Base-by-base conservation (phyloP, 2,329 filamentous ascomycete genomes). In the Trichoderma simmonsii region DNA sequence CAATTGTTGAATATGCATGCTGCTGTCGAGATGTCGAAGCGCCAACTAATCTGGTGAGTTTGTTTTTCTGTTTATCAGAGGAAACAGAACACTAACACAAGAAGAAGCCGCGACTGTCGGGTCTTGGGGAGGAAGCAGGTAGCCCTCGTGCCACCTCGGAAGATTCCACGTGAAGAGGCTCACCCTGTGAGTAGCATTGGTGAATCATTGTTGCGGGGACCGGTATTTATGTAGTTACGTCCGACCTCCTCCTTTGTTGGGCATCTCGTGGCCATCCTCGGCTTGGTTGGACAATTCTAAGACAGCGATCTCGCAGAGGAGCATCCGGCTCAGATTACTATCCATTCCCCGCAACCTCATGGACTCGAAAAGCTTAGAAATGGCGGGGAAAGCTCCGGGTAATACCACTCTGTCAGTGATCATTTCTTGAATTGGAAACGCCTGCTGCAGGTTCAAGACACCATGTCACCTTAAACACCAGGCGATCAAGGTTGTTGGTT, bases 401-500 rank as follows among this genome's bases (percentile, higher is more conserved):
- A 67, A 67, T 71, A 62, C 63, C 30, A 71, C 39, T 34, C 43
- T 36, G 56, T 32, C 39, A 64, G 48, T 66, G 59, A 72, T 72
- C 57, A 48, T 68, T 63, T 21, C 62, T 72, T 57, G 36, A 63
- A 57, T 48, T 43, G 57, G 71, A 30, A 69, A n/a, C 54, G 62
- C 39, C 24, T 54, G 56, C 56, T 71, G 70, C 70, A 71, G 59
- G 71, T 62, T 54, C 64, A 61, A 48, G 64, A 69, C 71, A 60
- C 64, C 48, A 72, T 72, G 71, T 69, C 36, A 72, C 71, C 57
- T 63, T 15, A 15, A 72, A 57, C 48, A 68, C 5, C 18, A n/a
- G 30, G 51, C 21, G 54, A 48, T 12, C 56, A 67, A 43, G 39
- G 43, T 18, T 39, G 43, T 68, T 72, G 64, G 64, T 68, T 56